Conservation (phyloP, 176 grass and related monocot species). For the Coix lacrymajobi region DNA sequence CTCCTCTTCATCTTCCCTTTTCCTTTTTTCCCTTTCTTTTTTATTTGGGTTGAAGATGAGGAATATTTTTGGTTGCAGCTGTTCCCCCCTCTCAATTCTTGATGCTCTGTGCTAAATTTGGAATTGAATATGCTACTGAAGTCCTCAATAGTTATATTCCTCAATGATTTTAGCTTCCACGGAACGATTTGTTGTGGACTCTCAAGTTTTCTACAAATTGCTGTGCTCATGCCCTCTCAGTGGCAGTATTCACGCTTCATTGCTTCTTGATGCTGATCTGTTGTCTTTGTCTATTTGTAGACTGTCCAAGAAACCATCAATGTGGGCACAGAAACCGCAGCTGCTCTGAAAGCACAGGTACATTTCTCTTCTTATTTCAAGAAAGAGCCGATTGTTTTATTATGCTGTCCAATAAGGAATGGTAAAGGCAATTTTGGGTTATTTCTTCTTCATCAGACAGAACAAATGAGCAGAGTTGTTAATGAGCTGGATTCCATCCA, state of each 20-base stretch:
- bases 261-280: slow-evolving; percentile 26
- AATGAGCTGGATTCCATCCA: slow-evolving; percentile 98
- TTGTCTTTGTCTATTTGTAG: slow-evolving; percentile 45
- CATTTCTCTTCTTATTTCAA: slow-evolving; percentile 3
- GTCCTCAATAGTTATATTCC: background rate
- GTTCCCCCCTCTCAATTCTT: background rate
- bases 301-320: slow-evolving; percentile 85
- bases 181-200: background rate
- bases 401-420: background rate
- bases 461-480: slow-evolving; percentile 94
- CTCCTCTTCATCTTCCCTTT: background rate
- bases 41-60: background rate
- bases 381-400: background rate
- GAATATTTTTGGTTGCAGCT: background rate
- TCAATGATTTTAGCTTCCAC: background rate
- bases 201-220: background rate
- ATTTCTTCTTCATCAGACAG: slow-evolving; percentile 61
- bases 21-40: background rate
- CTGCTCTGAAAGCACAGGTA: slow-evolving; percentile 89
- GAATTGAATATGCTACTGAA: background rate
- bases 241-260: background rate
- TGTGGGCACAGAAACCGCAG: slow-evolving; percentile 89
- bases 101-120: background rate
- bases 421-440: background rate
- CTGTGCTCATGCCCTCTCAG: background rate